Evolutionary conservation across 306 rosid species (phyloP).

Genomic region (Lathyrus oleraceus): DNA sequence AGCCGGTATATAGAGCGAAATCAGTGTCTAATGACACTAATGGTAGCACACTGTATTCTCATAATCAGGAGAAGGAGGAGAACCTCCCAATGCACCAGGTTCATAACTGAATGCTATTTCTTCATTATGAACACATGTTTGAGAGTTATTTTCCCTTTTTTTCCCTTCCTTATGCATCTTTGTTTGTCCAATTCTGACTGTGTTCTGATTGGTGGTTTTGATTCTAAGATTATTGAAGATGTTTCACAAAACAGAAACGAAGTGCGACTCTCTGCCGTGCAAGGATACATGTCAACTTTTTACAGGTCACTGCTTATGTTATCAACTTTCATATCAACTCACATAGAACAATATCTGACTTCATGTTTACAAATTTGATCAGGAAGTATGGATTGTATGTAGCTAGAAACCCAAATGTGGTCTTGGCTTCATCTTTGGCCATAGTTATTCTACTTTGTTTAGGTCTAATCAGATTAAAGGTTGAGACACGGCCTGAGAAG

Average conservation of each 20-base stretch:
- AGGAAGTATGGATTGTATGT: conserved; percentile 92
- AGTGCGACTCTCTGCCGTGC: conserved; percentile 82
- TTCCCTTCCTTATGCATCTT: conserved; percentile 27
- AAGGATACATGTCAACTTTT: conserved; percentile 81
- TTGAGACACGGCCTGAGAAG: conserved; percentile 97
- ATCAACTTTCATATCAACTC: conserved; percentile 30
- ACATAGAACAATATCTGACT: conserved; percentile 42
- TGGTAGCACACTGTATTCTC: conserved; percentile 53
- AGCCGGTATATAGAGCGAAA: conserved; percentile 50
- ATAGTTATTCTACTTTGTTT: conserved; percentile 80
- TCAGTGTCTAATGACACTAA: conserved; percentile 52
- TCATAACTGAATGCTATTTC: conserved; percentile 37
- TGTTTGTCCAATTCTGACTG: conserved; percentile 23
- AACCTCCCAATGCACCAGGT: conserved; percentile 86
- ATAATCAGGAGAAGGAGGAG: conserved; percentile 66
- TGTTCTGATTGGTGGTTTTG: conserved; percentile 33
- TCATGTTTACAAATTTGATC: conserved; percentile 36
- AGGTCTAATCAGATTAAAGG: conserved; percentile 86
- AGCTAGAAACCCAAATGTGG: conserved; percentile 75
- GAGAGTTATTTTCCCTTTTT: conserved; percentile 22
- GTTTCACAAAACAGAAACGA: conserved; percentile 51
- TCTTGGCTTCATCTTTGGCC: conserved; percentile 71
- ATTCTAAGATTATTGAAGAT: conserved; percentile 70
- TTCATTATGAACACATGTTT: conserved; percentile 30
- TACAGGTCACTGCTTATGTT: conserved; percentile 59